Evolutionary conservation across 2,329 filamentous ascomycete genomes (phyloP).

Genomic region (Xylaria sp.): DNA sequence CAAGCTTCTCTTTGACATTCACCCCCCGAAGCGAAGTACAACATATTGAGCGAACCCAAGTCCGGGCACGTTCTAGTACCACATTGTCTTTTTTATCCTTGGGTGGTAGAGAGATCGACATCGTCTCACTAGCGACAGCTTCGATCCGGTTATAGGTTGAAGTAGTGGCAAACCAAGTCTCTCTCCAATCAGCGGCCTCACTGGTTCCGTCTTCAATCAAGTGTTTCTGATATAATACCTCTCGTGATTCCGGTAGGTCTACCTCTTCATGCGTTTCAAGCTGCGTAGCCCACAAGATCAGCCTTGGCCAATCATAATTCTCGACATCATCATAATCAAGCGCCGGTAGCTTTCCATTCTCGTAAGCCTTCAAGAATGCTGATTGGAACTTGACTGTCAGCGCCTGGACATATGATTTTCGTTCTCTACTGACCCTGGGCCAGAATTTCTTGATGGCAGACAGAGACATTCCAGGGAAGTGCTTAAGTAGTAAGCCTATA

Average conservation of each 20-base stretch:
- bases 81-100: slow-evolving; percentile 44
- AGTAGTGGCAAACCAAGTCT: slow-evolving; percentile 65
- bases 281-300: slow-evolving; percentile 74
- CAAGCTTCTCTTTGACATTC: slow-evolving; percentile 43
- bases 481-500: slow-evolving; percentile 66
- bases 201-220: slow-evolving; percentile 52
- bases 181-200: slow-evolving; percentile 61
- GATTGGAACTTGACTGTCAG: slow-evolving; percentile 72
- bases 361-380: slow-evolving; percentile 73
- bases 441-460: slow-evolving; percentile 66
- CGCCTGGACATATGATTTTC: slow-evolving; percentile 63
- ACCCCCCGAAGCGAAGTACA: slow-evolving; percentile 56
- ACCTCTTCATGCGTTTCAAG: slow-evolving; percentile 59
- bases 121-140: slow-evolving; percentile 61
- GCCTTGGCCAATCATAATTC: slow-evolving; percentile 73
- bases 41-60: slow-evolving; percentile 70
- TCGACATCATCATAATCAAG: slow-evolving; percentile 72
- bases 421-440: slow-evolving; percentile 61
- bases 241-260: slow-evolving; percentile 59
- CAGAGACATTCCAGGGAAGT: slow-evolving; percentile 65
- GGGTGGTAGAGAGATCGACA: slow-evolving; percentile 49
- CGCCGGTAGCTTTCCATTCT: slow-evolving; percentile 66
- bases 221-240: slow-evolving; percentile 57
- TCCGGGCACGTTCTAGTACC: slow-evolving; percentile 59
- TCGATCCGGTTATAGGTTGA: slow-evolving; percentile 69